Evolutionary conservation across 148 eudicot species (phyloP).

Genomic region (Amaranthus cruentus): DNA sequence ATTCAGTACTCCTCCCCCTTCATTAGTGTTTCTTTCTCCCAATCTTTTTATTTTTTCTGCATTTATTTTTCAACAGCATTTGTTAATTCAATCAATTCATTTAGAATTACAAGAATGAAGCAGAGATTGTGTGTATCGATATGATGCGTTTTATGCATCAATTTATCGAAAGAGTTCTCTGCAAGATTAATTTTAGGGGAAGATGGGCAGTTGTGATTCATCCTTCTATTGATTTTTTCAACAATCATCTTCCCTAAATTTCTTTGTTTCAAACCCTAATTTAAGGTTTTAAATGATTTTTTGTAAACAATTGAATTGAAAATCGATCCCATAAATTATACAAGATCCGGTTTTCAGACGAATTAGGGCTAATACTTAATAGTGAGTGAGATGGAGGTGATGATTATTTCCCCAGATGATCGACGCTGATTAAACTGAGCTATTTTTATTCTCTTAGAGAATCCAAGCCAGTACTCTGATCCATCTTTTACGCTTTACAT

Average conservation of each 20-base stretch:
- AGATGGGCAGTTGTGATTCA: slow-evolving; percentile 47
- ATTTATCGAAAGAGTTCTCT: slow-evolving; percentile 37
- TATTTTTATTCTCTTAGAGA: slow-evolving; percentile 15
- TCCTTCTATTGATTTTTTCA: slow-evolving; percentile 28
- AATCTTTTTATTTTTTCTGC: too few species aligned
- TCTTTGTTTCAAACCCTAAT: too few species aligned
- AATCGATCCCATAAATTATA: too few species aligned
- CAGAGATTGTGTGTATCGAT: slow-evolving; percentile 53
- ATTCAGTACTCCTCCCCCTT: too few species aligned
- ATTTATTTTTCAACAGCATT: too few species aligned
- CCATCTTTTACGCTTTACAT: background rate
- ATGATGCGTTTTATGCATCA: slow-evolving; percentile 28
- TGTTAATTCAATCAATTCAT: too few species aligned
- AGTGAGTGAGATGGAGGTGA: slow-evolving; percentile 18
- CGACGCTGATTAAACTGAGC: slow-evolving; percentile 30
- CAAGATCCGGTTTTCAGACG: too few species aligned
- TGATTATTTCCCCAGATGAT: slow-evolving; percentile 30
- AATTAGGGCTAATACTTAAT: too few species aligned
- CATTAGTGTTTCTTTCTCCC: too few species aligned
- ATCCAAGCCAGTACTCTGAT: slow-evolving; percentile 30
- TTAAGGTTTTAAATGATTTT: too few species aligned
- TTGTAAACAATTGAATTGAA: too few species aligned
- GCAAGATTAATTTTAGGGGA: slow-evolving; percentile 23
- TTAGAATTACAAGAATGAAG: background rate
- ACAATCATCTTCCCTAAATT: slow-evolving; percentile 44